phyloP scores from a whole-genome alignment of 768 basidiomycete species.

The Agrocybe praecox region DNA sequence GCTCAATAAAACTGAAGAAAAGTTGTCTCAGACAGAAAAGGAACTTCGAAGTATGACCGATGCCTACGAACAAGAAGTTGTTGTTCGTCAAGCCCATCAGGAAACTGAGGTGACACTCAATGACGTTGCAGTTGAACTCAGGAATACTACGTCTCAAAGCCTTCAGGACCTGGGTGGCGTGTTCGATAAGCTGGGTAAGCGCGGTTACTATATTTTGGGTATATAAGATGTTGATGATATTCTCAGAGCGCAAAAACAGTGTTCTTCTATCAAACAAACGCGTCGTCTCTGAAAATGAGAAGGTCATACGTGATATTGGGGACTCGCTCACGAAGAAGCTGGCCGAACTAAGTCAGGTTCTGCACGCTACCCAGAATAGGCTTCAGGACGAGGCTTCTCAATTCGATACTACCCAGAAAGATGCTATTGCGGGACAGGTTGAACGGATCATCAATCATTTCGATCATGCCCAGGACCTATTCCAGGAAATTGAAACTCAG shows the following conservation, averaged over 20 bases:
- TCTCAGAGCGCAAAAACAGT: slow-evolving; percentile 70
- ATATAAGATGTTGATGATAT: slow-evolving; percentile 8
- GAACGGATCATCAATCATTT: slow-evolving; percentile 61
- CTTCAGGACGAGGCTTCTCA: slow-evolving; percentile 59
- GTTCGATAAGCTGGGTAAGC: slow-evolving; percentile 83
- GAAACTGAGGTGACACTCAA: slow-evolving; percentile 72
- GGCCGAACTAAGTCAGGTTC: slow-evolving; percentile 59
- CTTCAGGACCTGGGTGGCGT: slow-evolving; percentile 69
- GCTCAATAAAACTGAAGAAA: slow-evolving; percentile 52
- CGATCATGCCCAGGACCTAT: slow-evolving; percentile 49
- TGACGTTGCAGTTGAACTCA: slow-evolving; percentile 70
- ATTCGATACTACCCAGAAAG: slow-evolving; percentile 58
- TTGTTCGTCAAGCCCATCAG: slow-evolving; percentile 79
- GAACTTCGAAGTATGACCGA: slow-evolving; percentile 61
- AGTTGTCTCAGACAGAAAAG: slow-evolving; percentile 53
- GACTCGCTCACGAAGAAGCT: slow-evolving; percentile 58
- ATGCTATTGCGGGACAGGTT: slow-evolving; percentile 51
- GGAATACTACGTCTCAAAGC: slow-evolving; percentile 65
- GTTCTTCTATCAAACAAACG: slow-evolving; percentile 67
- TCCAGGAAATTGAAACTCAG: slow-evolving; percentile 57
- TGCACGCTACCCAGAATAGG: slow-evolving; percentile 52
- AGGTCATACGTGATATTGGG: slow-evolving; percentile 55
- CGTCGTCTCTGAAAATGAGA: slow-evolving; percentile 64
- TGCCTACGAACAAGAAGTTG: slow-evolving; percentile 77
- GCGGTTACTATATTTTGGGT: neutral